Base-by-base conservation (phyloP, 2,329 filamentous ascomycete genomes). In the Cercospora sp. region DNA sequence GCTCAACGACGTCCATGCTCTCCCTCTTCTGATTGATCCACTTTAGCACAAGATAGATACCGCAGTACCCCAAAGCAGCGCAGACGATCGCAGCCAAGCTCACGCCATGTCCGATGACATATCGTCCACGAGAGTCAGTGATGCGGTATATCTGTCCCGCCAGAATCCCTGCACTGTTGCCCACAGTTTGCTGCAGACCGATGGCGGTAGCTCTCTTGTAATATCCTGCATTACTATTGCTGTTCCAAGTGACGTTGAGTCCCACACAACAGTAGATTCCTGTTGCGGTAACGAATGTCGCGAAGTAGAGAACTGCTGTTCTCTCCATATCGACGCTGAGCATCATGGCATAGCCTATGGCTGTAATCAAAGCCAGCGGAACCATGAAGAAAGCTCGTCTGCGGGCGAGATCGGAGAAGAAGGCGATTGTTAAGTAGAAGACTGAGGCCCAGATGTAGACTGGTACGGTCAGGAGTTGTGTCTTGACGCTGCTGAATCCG, bases 181-280 rank as follows among this genome's bases (percentile, higher is more conserved):
- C 84, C 0, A 85, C 78, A 0, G 82, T 84, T 61, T 83, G 81
- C 9, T 83, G 80, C 30, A 83, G 74, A 1, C 82, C 83, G 10
- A 85, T 80, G 3, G 80, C 82, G 0, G 83, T 79, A 0, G 84
- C 83, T 16, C 84, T 80, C 28, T 83, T 80, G 73, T 83, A 84
- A 53, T 85, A 83, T 1, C 80, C 81, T 5, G 82, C 81, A 1
- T 82, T 77, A 37, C 84, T 85, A 53, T 82, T 83, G 21, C 82
- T 83, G 4, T 85, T 72, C 83, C 84, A 85, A 40, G 81, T 82
- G 1, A 81, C 67, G 65, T 80, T 83, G 37, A 81, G 74, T 0
- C 86, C 85, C 0, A 83, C 70, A 12, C 74, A 72, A 26, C 71
- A 72, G 69, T 76, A 76, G 9, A 75, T 71, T 3, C 72, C 73